phyloP scores from a whole-genome alignment of 495 filamentous ascomycete genomes.

The Achaetomiella virescens region DNA sequence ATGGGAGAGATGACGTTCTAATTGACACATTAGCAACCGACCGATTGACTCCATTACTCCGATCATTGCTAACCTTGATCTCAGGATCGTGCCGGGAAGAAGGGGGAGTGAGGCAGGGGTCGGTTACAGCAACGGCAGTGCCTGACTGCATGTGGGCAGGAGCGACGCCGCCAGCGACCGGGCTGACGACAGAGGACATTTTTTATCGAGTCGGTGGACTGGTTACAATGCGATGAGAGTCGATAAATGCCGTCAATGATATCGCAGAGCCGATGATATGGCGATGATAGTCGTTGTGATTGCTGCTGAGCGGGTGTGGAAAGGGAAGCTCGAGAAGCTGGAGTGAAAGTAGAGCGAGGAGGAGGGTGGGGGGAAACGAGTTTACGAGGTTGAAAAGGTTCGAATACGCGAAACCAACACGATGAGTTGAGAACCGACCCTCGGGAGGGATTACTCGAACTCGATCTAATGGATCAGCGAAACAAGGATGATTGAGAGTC shows the following conservation, averaged over 20 bases:
- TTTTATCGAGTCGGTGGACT: not conserved
- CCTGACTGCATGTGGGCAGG: conserved; percentile 2
- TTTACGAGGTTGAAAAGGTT: not conserved
- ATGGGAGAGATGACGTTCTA: not conserved
- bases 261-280: not conserved
- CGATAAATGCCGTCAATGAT: not conserved
- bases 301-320: not conserved
- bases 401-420: not conserved
- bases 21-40: not conserved
- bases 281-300: not conserved
- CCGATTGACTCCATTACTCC: not conserved
- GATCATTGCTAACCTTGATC: not conserved
- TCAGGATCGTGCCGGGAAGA: not conserved
- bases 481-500: not conserved
- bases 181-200: conserved; percentile 5
- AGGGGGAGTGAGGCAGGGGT: not conserved
- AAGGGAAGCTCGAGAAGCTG: not conserved
- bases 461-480: not conserved
- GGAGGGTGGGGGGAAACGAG: not conserved
- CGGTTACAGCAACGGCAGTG: conserved; percentile 3
- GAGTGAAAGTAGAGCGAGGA: not conserved
- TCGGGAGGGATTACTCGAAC: not conserved
- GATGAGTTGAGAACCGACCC: not conserved
- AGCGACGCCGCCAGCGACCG: not conserved
- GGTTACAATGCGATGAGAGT: conserved; percentile 6